phyloP scores from a whole-genome alignment of 805 yeast genomes.

The Kodamaea restingae region DNA sequence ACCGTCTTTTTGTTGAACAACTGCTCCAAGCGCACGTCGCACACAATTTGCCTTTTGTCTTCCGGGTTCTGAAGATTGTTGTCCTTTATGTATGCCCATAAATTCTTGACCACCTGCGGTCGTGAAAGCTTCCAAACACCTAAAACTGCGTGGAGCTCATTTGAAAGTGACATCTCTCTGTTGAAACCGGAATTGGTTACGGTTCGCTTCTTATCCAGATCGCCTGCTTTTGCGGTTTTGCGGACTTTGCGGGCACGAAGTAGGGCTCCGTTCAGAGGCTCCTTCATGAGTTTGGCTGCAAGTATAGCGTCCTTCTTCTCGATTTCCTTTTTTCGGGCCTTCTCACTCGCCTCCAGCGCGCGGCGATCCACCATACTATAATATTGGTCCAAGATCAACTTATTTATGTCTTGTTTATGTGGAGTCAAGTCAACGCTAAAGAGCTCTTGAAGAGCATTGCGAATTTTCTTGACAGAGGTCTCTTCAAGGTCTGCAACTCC shows the following conservation, averaged over 20 bases:
- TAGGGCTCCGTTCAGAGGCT: constrained; percentile 18
- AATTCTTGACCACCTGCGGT: constrained; percentile 62
- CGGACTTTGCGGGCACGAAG: constrained; percentile 16
- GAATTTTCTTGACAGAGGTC: constrained; percentile 65
- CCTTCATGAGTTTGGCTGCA: constrained; percentile 47
- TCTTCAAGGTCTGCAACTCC: constrained; percentile 65
- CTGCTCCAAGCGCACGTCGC: constrained; percentile 54
- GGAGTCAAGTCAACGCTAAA: constrained; percentile 52
- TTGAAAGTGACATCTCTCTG: constrained; percentile 46
- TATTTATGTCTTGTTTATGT: constrained; percentile 53
- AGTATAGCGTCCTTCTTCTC: constrained; percentile 48
- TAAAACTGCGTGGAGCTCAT: constrained; percentile 48
- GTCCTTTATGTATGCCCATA: constrained; percentile 69
- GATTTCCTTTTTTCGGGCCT: constrained; percentile 28
- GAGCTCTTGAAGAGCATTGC: constrained; percentile 69
- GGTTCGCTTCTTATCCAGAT: constrained; percentile 11
- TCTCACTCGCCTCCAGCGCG: constrained; percentile 22
- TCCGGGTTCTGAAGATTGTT: constrained; percentile 61
- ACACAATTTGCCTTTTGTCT: constrained; percentile 60
- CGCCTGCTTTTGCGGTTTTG: constrained; percentile 13
- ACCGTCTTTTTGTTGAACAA: constrained; percentile 55
- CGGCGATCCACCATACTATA: constrained; percentile 42
- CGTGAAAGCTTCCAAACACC: constrained; percentile 46
- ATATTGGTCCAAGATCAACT: constrained; percentile 56
- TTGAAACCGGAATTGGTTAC: constrained; percentile 36